A percentile compares a stretch with the other conserved stretches of the same genome.
phyloP scores from a whole-genome alignment of 2,329 filamentous ascomycete species.

The Diplocarpon mali region DNA sequence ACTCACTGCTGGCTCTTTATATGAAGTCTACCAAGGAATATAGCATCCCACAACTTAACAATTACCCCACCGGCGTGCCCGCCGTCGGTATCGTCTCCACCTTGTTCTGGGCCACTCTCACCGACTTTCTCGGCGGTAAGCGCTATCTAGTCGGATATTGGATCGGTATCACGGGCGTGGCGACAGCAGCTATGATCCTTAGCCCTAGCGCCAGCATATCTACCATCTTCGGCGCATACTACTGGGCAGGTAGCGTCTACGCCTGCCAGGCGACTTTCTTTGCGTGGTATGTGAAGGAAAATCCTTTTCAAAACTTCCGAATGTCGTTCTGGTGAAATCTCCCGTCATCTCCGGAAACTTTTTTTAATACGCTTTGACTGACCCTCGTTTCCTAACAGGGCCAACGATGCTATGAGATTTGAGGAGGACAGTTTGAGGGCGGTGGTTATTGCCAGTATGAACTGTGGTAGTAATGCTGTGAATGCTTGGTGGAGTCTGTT shows the following conservation, averaged over 20 bases:
- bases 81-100: slow-evolving; percentile 42
- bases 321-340: no score
- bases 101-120: slow-evolving; percentile 58
- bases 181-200: slow-evolving; percentile 51
- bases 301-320: no score
- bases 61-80: slow-evolving; percentile 41
- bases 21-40: slow-evolving; percentile 36
- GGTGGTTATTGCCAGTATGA: slow-evolving; percentile 63
- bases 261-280: slow-evolving; percentile 67
- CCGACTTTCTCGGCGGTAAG: slow-evolving; percentile 52
- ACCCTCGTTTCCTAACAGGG: slow-evolving; percentile 28
- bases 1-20: slow-evolving; percentile 43
- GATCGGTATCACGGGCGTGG: slow-evolving; percentile 53
- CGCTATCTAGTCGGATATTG: slow-evolving; percentile 57
- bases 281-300: slow-evolving; percentile 31
- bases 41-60: slow-evolving; percentile 38
- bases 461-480: slow-evolving; percentile 54
- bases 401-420: slow-evolving; percentile 53
- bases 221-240: slow-evolving; percentile 55
- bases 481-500: slow-evolving; percentile 66
- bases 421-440: slow-evolving; percentile 51
- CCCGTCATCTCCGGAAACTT: no score
- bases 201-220: slow-evolving; percentile 29
- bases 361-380: slow-evolving; percentile 29
- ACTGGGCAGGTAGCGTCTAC: slow-evolving; percentile 59